These are phyloP conservation scores for Naumovozyma dairenensis DNA, from an alignment of 805 yeast genomes.

Conservation along the genomic window DNA sequence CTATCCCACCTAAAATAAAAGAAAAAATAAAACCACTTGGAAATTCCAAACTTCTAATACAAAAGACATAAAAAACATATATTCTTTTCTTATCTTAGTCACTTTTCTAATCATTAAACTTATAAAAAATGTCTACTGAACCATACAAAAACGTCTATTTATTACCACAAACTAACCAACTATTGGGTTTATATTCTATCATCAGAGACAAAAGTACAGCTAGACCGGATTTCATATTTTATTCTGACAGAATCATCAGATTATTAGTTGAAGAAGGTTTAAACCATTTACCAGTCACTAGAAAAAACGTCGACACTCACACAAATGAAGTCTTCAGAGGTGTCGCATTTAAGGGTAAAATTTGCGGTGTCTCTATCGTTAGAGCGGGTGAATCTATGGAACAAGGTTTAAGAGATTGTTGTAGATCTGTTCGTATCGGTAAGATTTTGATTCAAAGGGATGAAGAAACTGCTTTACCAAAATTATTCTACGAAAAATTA, in stretches of 20 bases:
- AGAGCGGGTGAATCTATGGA: slow-evolving; percentile 99
- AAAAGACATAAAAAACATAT: too few relatives aligned
- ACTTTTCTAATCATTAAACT: background rate
- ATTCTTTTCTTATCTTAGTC: too few relatives aligned
- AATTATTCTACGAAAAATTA: slow-evolving; percentile 82
- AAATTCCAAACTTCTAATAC: too few relatives aligned
- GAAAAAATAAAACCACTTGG: too few relatives aligned
- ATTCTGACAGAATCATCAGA: slow-evolving; percentile 89
- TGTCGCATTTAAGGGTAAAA: slow-evolving; percentile 75
- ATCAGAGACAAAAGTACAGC: slow-evolving; percentile 74
- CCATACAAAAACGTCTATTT: slow-evolving; percentile 45
- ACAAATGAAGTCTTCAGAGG: slow-evolving; percentile 68
- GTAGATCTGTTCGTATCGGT: slow-evolving; percentile 92
- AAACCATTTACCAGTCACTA: slow-evolving; percentile 84
- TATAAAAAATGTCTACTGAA: slow-evolving; percentile 21
- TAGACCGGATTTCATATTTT: slow-evolving; percentile 90
- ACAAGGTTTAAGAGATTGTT: slow-evolving; percentile 94
- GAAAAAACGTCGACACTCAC: slow-evolving; percentile 60
- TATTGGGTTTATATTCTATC: slow-evolving; percentile 77
- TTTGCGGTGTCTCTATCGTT: slow-evolving; percentile 96
- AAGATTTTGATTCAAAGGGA: slow-evolving; percentile 95
- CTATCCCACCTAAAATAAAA: too few relatives aligned
- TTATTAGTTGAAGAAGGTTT: slow-evolving; percentile 91
- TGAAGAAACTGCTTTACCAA: slow-evolving; percentile 93
- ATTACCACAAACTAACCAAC: slow-evolving; percentile 83